These are phyloP conservation scores for Dioszegia hungarica DNA, from an alignment of 768 basidiomycete genomes.

Conservation along the genomic window DNA sequence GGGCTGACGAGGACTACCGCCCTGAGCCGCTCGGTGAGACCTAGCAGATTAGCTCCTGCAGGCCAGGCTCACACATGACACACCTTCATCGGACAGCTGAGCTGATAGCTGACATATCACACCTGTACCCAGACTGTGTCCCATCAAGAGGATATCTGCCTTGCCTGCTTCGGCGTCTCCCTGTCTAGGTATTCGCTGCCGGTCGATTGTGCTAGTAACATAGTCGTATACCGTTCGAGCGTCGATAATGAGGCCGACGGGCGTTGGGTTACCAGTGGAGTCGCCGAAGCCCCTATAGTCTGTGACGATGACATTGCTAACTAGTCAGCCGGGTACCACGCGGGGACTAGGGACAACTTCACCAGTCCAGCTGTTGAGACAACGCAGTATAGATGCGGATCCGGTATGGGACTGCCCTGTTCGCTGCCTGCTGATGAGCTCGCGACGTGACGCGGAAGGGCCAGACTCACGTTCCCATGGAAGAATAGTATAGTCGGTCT, in stretches of 20 bases:
- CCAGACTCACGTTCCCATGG: conserved; percentile 64
- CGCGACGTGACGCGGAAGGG: background rate
- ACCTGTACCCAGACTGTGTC: conserved; percentile 85
- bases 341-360: background rate
- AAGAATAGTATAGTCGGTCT: conserved; percentile 81
- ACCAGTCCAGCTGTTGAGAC: conserved; percentile 50
- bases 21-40: conserved; percentile 39
- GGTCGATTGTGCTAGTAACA: conserved; percentile 48
- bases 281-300: conserved; percentile 94
- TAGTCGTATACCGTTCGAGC: conserved; percentile 77
- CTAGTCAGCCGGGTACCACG: background rate
- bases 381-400: conserved; percentile 66
- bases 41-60: conserved; percentile 20
- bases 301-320: conserved; percentile 67
- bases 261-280: conserved; percentile 70
- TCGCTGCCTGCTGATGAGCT: conserved; percentile 55
- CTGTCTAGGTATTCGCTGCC: no score
- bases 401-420: conserved; percentile 64
- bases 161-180: conserved; percentile 47
- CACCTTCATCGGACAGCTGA: conserved; percentile 52
- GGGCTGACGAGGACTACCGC: conserved; percentile 53
- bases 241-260: conserved; percentile 65
- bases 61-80: conserved; percentile 4
- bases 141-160: conserved; percentile 67
- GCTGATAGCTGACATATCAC: conserved; percentile 56